Evolutionary conservation across 2,329 filamentous ascomycete genomes (phyloP).

Genomic region (Dothiorella sarmentorum): DNA sequence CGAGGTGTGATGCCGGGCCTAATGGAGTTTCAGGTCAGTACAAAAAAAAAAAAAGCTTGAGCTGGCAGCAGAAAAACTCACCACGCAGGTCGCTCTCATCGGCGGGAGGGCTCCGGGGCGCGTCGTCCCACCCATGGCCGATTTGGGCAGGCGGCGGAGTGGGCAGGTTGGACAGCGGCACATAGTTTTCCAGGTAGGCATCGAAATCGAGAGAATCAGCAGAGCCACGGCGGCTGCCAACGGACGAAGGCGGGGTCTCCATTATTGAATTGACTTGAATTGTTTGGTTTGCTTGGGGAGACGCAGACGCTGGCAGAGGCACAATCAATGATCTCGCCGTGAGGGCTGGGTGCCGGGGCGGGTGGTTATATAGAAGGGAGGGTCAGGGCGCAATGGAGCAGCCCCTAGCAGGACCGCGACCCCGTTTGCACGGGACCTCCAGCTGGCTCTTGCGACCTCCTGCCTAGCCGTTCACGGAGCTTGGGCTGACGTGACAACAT

Average conservation of each 20-base stretch:
- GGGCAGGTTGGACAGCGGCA: conserved; percentile 39
- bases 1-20: conserved; percentile 36
- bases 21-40: conserved; percentile 12
- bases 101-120: not conserved
- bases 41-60: not conserved
- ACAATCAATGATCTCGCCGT: too few relatives aligned
- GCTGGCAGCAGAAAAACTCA: not conserved
- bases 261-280: too few relatives aligned
- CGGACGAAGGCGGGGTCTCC: conserved; percentile 19
- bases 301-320: too few relatives aligned
- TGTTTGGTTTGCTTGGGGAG: too few relatives aligned
- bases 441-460: conserved; percentile 17
- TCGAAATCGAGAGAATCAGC: conserved; percentile 38
- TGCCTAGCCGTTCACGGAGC: conserved; percentile 18
- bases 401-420: conserved; percentile 12
- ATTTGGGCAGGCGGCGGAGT: conserved; percentile 32
- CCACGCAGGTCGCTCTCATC: conserved; percentile 14
- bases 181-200: conserved; percentile 37
- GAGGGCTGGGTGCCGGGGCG: conserved; percentile 6
- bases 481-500: conserved; percentile 17
- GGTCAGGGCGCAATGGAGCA: conserved; percentile 6
- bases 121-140: not conserved
- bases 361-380: conserved; percentile 13
- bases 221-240: conserved; percentile 17
- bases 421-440: conserved; percentile 12